Percentiles rank a stretch among this genome's conserved stretches.
These are phyloP conservation scores for Albophoma yamanashiensis DNA, from an alignment of 2,329 filamentous ascomycete species.

Conservation along the genomic window DNA sequence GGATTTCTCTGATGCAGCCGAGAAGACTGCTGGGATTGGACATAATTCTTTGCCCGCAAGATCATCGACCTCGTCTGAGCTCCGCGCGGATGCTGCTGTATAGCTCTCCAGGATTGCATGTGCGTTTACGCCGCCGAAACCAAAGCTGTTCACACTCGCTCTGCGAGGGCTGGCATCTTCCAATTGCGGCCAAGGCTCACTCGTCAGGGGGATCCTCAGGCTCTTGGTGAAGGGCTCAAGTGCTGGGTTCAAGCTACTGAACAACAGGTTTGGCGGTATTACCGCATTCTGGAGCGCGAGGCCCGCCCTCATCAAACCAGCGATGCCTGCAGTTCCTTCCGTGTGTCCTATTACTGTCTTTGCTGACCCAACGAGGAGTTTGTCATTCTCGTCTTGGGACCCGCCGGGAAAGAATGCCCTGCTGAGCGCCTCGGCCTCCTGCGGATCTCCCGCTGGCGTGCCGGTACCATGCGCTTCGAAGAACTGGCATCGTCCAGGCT, in stretches of 20 bases:
- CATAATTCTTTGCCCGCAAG: too few relatives aligned
- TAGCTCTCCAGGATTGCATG: constrained; percentile 25
- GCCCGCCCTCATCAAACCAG: neutral
- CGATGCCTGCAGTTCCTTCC: constrained; percentile 14
- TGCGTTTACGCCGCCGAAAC: constrained; percentile 32
- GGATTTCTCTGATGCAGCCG: too few relatives aligned
- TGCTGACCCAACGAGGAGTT: neutral
- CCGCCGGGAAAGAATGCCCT: too few relatives aligned
- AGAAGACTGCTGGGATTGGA: too few relatives aligned
- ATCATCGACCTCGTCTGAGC: too few relatives aligned
- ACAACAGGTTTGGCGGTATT: neutral
- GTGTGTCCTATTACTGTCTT: neutral
- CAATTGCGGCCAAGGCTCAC: constrained; percentile 15
- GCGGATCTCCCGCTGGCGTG: too few relatives aligned
- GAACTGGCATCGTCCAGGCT: too few relatives aligned
- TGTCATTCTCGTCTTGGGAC: too few relatives aligned
- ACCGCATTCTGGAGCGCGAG: neutral
- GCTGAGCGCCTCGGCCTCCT: too few relatives aligned
- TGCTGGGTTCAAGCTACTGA: neutral
- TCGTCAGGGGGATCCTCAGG: neutral
- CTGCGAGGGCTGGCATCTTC: constrained; percentile 10
- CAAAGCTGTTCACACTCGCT: constrained; percentile 23
- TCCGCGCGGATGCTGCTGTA: too few relatives aligned
- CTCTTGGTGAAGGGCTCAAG: neutral
- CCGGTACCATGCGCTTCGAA: too few relatives aligned